These are phyloP conservation scores for Fonsecaea monophora DNA, from an alignment of 2,329 filamentous ascomycete genomes.

Conservation along the genomic window DNA sequence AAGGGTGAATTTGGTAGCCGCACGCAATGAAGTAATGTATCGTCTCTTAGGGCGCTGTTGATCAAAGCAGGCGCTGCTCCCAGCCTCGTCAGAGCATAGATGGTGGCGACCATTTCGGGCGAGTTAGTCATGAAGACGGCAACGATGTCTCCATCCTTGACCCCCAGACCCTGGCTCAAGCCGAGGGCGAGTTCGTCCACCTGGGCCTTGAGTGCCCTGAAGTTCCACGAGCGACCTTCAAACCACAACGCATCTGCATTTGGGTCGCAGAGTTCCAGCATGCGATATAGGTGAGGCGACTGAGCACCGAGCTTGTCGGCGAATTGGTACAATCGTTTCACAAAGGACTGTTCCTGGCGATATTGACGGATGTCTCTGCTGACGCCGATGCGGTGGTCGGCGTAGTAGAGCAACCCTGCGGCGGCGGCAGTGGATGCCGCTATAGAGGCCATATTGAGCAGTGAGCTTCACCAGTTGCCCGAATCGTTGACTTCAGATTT, in stretches of 20 bases:
- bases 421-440: conserved; percentile 47
- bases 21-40: conserved; percentile 55
- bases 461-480: not conserved
- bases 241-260: conserved; percentile 56
- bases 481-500: not conserved
- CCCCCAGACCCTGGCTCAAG: conserved; percentile 46
- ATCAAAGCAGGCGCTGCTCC: conserved; percentile 55
- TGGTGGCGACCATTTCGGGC: conserved; percentile 56
- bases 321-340: conserved; percentile 46
- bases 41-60: conserved; percentile 57
- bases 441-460: conserved; percentile 30
- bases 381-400: conserved; percentile 46
- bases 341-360: conserved; percentile 45
- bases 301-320: conserved; percentile 50
- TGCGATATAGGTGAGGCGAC: conserved; percentile 49
- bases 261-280: conserved; percentile 51
- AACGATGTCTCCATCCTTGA: conserved; percentile 52
- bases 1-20: conserved; percentile 50
- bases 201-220: conserved; percentile 47
- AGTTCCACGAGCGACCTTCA: conserved; percentile 57
- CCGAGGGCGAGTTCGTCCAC: conserved; percentile 54
- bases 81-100: conserved; percentile 55
- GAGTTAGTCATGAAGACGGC: conserved; percentile 58
- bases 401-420: conserved; percentile 52
- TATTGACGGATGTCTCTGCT: conserved; percentile 50